Percentiles rank a stretch among this genome's conserved stretches.
phyloP scores from a whole-genome alignment of 805 yeast genomes.

The Ogataea wickerhamii region DNA sequence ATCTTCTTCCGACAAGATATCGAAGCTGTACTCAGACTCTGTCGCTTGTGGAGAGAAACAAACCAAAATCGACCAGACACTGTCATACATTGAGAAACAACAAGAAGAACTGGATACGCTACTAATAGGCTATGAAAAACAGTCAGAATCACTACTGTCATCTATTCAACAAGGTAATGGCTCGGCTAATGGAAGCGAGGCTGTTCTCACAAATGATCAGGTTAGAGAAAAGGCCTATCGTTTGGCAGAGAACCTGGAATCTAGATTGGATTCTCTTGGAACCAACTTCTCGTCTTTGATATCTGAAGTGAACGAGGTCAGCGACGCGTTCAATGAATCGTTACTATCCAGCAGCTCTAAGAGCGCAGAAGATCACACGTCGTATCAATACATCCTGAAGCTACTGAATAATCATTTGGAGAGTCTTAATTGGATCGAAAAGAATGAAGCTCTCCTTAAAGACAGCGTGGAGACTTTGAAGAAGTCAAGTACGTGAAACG shows the following conservation, averaged over 20 bases:
- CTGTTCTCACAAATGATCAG: conserved; percentile 63
- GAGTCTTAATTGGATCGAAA: conserved; percentile 83
- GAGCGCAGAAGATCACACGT: conserved; percentile 27
- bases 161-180: conserved; percentile 28
- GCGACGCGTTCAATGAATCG: conserved; percentile 72
- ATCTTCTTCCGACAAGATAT: conserved; percentile 79
- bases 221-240: conserved; percentile 87
- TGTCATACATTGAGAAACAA: conserved; percentile 82
- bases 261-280: conserved; percentile 73
- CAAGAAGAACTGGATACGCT: conserved; percentile 86
- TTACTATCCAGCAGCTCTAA: conserved; percentile 31
- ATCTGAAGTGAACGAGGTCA: conserved; percentile 77
- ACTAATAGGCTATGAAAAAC: conserved; percentile 77
- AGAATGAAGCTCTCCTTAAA: conserved; percentile 63
- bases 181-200: conserved; percentile 15
- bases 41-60: conserved; percentile 83
- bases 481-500: conserved; percentile 6
- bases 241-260: conserved; percentile 81
- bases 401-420: conserved; percentile 85
- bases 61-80: conserved; percentile 78
- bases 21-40: conserved; percentile 72
- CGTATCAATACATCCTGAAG: conserved; percentile 68
- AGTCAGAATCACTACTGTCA: conserved; percentile 51
- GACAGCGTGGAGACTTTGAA: conserved; percentile 51
- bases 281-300: conserved; percentile 71